These are phyloP conservation scores for Phylloporus sp. DNA, from an alignment of 768 basidiomycete species.

Conservation along the genomic window DNA sequence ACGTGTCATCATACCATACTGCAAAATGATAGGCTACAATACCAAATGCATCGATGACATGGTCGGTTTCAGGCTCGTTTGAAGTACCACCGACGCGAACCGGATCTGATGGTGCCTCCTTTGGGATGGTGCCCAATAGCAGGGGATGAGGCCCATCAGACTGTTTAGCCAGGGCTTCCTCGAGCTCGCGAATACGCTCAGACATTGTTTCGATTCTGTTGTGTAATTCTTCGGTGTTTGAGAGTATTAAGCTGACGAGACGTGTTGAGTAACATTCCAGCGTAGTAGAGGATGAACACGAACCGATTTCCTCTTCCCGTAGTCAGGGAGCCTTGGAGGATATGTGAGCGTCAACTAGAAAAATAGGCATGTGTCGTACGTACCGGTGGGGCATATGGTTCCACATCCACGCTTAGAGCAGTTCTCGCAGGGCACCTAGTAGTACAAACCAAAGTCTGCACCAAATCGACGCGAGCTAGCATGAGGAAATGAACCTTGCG, in stretches of 20 bases:
- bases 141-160: constrained; percentile 49
- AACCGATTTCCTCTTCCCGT: constrained; percentile 59
- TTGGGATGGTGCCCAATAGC: constrained; percentile 26
- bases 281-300: constrained; percentile 1
- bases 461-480: constrained; percentile 4
- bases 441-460: constrained; percentile 2
- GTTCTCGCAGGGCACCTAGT: constrained; percentile 75
- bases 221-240: constrained; percentile 69
- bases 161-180: constrained; percentile 49
- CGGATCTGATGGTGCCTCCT: constrained; percentile 20
- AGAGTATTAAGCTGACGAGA: constrained; percentile 45
- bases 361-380: constrained; percentile 1
- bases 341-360: neutral
- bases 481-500: constrained; percentile 41
- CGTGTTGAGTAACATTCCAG: neutral
- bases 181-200: constrained; percentile 55
- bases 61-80: constrained; percentile 37
- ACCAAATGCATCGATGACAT: constrained; percentile 49
- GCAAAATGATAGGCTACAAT: neutral
- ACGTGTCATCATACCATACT: neutral
- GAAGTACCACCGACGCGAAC: constrained; percentile 1
- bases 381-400: constrained; percentile 74
- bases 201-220: constrained; percentile 53
- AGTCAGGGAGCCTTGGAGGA: constrained; percentile 42
- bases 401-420: constrained; percentile 72